Conservation (phyloP, 1,284 basidiomycete genomes). For the Boletus semigastroideus region DNA sequence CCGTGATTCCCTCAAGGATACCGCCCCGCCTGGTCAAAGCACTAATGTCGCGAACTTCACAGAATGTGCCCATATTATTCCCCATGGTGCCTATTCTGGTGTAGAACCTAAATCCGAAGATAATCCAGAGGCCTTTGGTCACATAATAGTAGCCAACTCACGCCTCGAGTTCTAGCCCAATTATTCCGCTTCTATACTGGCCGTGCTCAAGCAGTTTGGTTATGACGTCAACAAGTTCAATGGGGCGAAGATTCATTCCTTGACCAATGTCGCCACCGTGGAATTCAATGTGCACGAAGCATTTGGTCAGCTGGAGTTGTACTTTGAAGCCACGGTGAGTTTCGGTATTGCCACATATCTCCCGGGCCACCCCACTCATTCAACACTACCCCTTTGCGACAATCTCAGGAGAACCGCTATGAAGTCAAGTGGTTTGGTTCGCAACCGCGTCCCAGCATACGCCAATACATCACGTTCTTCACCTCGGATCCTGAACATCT, state of each 20-base stretch:
- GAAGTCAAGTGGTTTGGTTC: too few species aligned
- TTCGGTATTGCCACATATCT: too few species aligned
- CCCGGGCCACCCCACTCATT: too few species aligned
- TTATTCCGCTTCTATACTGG: not conserved
- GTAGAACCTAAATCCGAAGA: not conserved
- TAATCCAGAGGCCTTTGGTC: too few species aligned
- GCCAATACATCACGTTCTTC: not conserved
- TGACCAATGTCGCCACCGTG: not conserved
- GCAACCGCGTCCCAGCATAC: too few species aligned
- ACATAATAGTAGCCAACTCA: too few species aligned
- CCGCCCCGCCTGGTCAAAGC: too few species aligned
- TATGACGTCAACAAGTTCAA: not conserved
- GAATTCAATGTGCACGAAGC: not conserved
- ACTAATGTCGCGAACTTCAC: not conserved
- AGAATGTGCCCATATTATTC: not conserved
- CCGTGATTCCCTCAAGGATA: too few species aligned
- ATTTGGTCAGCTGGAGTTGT: not conserved
- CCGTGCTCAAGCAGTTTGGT: not conserved
- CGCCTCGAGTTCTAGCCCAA: not conserved
- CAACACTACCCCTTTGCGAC: not conserved
- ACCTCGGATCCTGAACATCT: not conserved
- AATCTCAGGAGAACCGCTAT: not conserved
- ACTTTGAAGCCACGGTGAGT: not conserved
- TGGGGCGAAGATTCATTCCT: not conserved
- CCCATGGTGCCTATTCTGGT: not conserved